Base-by-base conservation (phyloP, 257 asterid genomes). In the Handroanthus guayacan region DNA sequence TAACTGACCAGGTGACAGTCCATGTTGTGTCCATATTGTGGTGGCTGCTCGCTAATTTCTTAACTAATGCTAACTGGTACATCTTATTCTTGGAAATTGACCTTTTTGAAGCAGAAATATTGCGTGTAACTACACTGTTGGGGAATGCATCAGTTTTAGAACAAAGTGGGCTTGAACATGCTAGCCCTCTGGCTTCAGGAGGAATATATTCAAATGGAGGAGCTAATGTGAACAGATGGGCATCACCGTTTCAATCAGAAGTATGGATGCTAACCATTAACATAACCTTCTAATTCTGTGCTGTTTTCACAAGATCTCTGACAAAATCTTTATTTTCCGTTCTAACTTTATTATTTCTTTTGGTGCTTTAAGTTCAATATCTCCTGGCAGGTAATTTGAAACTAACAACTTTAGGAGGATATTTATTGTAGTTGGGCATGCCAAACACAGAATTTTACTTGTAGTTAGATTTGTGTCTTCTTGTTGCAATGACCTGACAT, bases 111-210 rank as follows among this genome's bases (percentile, higher is more conserved):
- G 90, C 99, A 95, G 99, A 95, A 90, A 92, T 95, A 86, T 75
- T 89, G 96, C 97, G 97, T 93, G 99, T 95, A 91, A 90, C 97
- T 86, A 86, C 99, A 82, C 80, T 95, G 89, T 93, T 95, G 98
- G 94, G 92, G 98, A 95, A 89, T 89, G 97, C 98, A 82, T 91
- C 99, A 63, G 90, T 91, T 85, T 90, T 95, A 95, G 99, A 91
- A 93, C 99, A 91, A 84, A 90, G 93, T 89, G 97, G 95, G 97
- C 88, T 93, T 91, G 98, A 91, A 90, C 97, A 87, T 86, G 95
- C 97, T 75, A 93, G 97, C 97, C 99, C 98, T 91, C 87, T 95
- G 92, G 97, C 98, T 75, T 89, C 98, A 78, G 99, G 97, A 89
- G 97, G 99, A 86, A 68, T 91, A 72, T 90, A 77, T 91, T 91